Conservation (phyloP, 768 basidiomycete genomes). For the Leccinellum albellum region DNA sequence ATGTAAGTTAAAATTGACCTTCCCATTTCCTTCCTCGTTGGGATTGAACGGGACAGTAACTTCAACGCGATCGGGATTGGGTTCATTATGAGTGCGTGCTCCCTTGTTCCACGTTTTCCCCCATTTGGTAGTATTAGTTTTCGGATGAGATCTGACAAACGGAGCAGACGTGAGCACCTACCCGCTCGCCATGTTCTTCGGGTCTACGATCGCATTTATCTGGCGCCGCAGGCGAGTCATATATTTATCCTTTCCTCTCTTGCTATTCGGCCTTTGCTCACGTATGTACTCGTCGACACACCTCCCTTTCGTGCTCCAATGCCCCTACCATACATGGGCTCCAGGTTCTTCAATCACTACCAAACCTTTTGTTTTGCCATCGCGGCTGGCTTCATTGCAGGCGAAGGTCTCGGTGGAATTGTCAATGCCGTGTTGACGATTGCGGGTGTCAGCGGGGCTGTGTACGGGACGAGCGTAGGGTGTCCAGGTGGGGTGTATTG, state of each 20-base stretch:
- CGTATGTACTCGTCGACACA: neutral
- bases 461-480: conserved; percentile 26
- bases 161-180: conserved; percentile 21
- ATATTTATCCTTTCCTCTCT: neutral
- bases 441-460: conserved; percentile 25
- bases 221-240: conserved; percentile 13
- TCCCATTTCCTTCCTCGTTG: neutral
- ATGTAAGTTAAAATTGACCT: neutral
- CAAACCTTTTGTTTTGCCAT: conserved; percentile 32
- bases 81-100: neutral
- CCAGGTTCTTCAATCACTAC: conserved; percentile 12
- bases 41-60: conserved; percentile 11
- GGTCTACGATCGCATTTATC: conserved; percentile 22
- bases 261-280: neutral
- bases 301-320: neutral
- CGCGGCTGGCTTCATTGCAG: conserved; percentile 40
- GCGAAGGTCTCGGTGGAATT: conserved; percentile 39
- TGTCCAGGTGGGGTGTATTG: conserved; percentile 28
- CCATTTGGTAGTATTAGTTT: neutral
- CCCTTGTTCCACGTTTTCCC: neutral
- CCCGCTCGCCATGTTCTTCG: conserved; percentile 22
- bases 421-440: conserved; percentile 31
- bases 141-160: neutral
- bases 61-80: conserved; percentile 27
- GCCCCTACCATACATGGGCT: neutral